Conservation (phyloP, 2,329 filamentous ascomycete genomes). For the Fusarium virguliforme region DNA sequence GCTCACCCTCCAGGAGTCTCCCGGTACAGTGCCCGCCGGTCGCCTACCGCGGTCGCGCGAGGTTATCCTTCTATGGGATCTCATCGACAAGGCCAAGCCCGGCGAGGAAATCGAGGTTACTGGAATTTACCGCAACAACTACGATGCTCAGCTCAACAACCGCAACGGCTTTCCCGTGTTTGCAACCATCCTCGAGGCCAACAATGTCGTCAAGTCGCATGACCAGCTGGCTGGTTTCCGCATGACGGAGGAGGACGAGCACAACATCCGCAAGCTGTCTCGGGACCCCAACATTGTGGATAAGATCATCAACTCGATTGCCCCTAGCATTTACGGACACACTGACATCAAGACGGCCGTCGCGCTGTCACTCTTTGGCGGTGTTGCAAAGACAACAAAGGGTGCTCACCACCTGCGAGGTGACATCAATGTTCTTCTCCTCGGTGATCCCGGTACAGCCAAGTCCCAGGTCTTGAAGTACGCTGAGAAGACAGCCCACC, state of each 20-base stretch:
- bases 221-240: constrained; percentile 98
- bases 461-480: constrained; percentile 99
- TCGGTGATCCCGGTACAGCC: constrained; percentile 97
- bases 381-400: constrained; percentile 91
- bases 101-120: constrained; percentile 98
- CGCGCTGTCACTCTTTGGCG: constrained; percentile 93
- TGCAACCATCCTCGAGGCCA: constrained; percentile 96
- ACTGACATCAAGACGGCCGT: constrained; percentile 97
- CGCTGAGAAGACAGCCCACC: constrained; percentile 96
- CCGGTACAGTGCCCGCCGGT: constrained; percentile 95
- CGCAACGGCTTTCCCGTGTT: constrained; percentile 99
- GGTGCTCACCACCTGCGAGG: constrained; percentile 93
- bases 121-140: constrained; percentile 98
- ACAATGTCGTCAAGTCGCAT: constrained; percentile 96
- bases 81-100: constrained; percentile 97
- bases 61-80: constrained; percentile 95
- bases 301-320: constrained; percentile 92
- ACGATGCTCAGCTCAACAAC: constrained; percentile 97
- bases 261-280: constrained; percentile 88
- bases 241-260: constrained; percentile 94
- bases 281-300: constrained; percentile 93
- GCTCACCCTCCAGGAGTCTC: constrained; percentile 95
- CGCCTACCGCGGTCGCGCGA: constrained; percentile 94
- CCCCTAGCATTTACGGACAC: constrained; percentile 97
- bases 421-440: constrained; percentile 96